phyloP scores from a whole-genome alignment of 805 yeast genomes.

The Schizosaccharomyces lindneri region DNA sequence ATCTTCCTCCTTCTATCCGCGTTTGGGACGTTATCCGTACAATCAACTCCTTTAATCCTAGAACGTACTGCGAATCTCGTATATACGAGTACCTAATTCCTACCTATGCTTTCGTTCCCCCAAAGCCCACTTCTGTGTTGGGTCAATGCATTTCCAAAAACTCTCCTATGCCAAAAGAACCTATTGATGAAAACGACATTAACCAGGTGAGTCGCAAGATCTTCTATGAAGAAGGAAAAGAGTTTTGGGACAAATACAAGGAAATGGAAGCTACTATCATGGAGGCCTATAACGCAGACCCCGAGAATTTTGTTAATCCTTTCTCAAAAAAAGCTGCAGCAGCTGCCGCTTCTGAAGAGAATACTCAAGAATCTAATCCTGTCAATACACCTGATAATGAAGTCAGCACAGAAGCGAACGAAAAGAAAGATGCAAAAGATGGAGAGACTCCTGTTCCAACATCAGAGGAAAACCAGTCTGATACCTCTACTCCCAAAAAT shows the following conservation, averaged over 20 bases:
- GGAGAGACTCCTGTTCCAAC: too few relatives aligned
- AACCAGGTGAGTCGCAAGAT: not conserved
- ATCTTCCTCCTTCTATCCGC: constrained; percentile 64
- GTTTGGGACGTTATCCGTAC: constrained; percentile 83
- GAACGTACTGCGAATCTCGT: constrained; percentile 89
- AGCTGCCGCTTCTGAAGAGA: not conserved
- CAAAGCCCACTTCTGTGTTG: constrained; percentile 52
- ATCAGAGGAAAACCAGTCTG: too few relatives aligned
- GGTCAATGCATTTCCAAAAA: constrained; percentile 10
- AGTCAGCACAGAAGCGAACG: too few relatives aligned
- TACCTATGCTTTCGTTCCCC: constrained; percentile 70
- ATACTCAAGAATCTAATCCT: too few relatives aligned
- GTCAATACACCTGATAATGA: too few relatives aligned
- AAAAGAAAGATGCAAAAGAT: too few relatives aligned
- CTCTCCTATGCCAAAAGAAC: not conserved
- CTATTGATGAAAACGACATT: not conserved
- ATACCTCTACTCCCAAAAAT: not conserved
- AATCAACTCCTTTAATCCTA: constrained; percentile 76
- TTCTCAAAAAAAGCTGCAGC: not conserved
- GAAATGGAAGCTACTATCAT: not conserved
- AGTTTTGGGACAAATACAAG: not conserved
- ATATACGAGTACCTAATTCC: constrained; percentile 86
- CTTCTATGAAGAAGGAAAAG: not conserved
- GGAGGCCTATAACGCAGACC: not conserved
- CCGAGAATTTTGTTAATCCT: not conserved